Percentiles rank a stretch among this genome's conserved stretches.
phyloP scores from a whole-genome alignment of 345 rosid genomes.

The Populus simonii region DNA sequence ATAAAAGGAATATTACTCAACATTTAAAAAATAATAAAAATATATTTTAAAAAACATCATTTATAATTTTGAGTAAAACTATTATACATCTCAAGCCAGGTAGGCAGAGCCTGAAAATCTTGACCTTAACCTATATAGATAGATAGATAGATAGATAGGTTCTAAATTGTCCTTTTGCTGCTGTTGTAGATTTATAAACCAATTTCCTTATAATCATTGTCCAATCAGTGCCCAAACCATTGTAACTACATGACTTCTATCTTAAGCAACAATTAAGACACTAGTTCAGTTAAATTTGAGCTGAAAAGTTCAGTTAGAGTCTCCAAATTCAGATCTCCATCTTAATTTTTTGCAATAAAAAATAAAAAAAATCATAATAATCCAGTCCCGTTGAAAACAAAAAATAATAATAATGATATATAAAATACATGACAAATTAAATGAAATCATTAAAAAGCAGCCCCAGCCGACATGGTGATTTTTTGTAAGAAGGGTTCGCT shows the following conservation, averaged over 20 bases:
- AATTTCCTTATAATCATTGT: background rate
- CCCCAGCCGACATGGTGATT: background rate
- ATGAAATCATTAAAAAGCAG: background rate
- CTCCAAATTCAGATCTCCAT: too few relatives aligned
- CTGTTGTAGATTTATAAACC: background rate
- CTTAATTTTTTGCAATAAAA: too few relatives aligned
- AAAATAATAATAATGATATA: background rate
- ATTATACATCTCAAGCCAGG: too few relatives aligned
- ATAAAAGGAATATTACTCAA: too few relatives aligned
- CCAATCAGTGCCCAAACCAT: background rate
- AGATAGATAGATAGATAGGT: background rate
- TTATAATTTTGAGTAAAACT: too few relatives aligned
- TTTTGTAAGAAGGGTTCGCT: background rate
- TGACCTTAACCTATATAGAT: background rate
- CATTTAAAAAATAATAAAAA: too few relatives aligned
- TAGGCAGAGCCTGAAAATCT: background rate
- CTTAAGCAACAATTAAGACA: background rate
- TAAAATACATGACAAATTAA: background rate
- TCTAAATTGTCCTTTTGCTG: background rate
- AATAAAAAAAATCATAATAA: too few relatives aligned
- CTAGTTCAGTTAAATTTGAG: background rate
- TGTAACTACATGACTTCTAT: background rate
- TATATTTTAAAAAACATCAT: too few relatives aligned
- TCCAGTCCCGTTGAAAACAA: too few relatives aligned
- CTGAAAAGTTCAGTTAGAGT: background rate